These are phyloP conservation scores for Gossypium herbaceum DNA, from an alignment of 345 rosid genomes.

Conservation along the genomic window DNA sequence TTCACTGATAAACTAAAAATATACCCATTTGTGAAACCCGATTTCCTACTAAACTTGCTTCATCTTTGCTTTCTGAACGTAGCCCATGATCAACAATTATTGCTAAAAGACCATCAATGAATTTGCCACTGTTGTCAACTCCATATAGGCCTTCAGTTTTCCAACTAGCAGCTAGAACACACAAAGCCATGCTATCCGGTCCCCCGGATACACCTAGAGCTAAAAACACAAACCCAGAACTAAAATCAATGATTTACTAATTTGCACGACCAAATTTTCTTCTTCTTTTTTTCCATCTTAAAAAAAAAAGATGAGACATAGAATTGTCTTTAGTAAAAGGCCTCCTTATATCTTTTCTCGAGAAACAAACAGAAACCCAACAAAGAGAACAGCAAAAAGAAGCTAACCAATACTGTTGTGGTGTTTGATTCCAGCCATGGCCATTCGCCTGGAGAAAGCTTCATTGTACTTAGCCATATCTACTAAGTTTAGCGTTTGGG, in stretches of 20 bases:
- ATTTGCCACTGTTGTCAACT: conserved; percentile 32
- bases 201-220: conserved; percentile 97
- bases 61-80: conserved; percentile 69
- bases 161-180: conserved; percentile 79
- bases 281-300: neutral
- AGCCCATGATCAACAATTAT: conserved; percentile 83
- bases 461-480: conserved; percentile 40
- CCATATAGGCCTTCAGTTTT: conserved; percentile 41
- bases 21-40: conserved; percentile 82
- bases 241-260: conserved; percentile 3
- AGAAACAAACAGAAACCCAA: conserved; percentile 17
- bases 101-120: conserved; percentile 79
- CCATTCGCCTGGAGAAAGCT: conserved; percentile 65
- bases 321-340: neutral
- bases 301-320: neutral
- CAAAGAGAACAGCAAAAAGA: neutral
- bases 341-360: neutral
- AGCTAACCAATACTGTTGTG: conserved; percentile 77
- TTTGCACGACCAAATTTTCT: neutral
- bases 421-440: conserved; percentile 79
- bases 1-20: neutral
- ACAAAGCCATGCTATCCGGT: conserved; percentile 91
- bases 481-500: conserved; percentile 21
- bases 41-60: conserved; percentile 51
- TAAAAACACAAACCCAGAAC: conserved; percentile 18